Percentiles rank a stretch among this genome's conserved stretches.
Evolutionary conservation across 768 basidiomycete species (phyloP).

Genomic region (Neoboletus magnificus): DNA sequence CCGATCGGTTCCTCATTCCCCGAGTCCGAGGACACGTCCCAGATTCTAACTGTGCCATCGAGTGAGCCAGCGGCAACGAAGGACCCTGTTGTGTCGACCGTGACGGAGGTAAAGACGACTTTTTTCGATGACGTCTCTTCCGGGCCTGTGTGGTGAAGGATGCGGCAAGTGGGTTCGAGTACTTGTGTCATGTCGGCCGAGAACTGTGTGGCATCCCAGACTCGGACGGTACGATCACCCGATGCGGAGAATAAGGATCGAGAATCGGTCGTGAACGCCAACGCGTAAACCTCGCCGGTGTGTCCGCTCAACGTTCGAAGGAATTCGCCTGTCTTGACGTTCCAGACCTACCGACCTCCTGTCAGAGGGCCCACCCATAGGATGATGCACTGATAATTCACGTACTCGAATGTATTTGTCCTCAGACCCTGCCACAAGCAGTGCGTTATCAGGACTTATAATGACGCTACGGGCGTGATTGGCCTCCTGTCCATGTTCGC

Average conservation of each 20-base stretch:
- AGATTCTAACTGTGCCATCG: conserved; percentile 51
- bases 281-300: conserved; percentile 33
- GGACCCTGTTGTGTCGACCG: conserved; percentile 33
- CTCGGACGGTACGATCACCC: conserved; percentile 34
- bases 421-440: conserved; percentile 34
- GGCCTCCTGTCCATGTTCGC: conserved; percentile 17
- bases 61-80: conserved; percentile 51
- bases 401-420: conserved; percentile 33
- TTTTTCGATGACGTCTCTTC: conserved; percentile 20
- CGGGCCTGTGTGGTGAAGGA: conserved; percentile 16
- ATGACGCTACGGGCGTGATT: conserved; percentile 33
- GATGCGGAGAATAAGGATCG: conserved; percentile 35
- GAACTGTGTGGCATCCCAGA: conserved; percentile 34
- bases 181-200: conserved; percentile 14
- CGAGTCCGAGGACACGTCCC: conserved; percentile 44
- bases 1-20: conserved; percentile 21
- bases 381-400: neutral
- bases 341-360: conserved; percentile 25
- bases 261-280: conserved; percentile 36
- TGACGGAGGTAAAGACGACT: conserved; percentile 29
- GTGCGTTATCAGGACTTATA: conserved; percentile 31
- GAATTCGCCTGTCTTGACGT: conserved; percentile 22
- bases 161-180: conserved; percentile 18
- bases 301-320: conserved; percentile 33
- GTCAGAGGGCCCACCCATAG: neutral